Evolutionary conservation across 192 early-diverging fungal species (phyloP), one percentile per base, ranked within the genome.

Genomic region (Gigaspora rosea): DNA sequence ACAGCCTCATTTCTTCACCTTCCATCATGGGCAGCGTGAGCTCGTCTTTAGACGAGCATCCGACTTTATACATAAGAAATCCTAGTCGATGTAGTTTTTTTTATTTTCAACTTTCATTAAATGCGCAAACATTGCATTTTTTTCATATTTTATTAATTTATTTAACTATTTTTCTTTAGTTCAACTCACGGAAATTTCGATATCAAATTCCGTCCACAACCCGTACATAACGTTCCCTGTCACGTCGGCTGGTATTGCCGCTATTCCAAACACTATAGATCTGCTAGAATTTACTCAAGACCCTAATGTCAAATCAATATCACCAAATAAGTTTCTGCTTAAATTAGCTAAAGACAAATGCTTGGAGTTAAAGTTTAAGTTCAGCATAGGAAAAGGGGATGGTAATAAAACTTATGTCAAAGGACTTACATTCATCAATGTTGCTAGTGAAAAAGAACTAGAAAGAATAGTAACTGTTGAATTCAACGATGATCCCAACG

Each of bases 401-500:
- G 59, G 41, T 16, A 67, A 52, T 49, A 76, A 64, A 51, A 15
- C 46, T 41, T 62, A 66, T 22, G 36, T 76, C 4, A 76, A 56
- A 67, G 75, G 75, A 9, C 36, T 76, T 10, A 76, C 75, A 41
- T 76, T 76, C 54, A 76, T 76, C 8, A 76, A 76, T 67, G 75
- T 62, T 65, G 48, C 75, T 15, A 76, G 54, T 12, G 75, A 76
- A 76, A 76, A 56, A 52, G 75, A 76, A 35, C 66, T 76, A 18
- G 49, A 50, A 52, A 76, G 75, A 22, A 76, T 76, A 66, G 33
- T 76, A 36, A 76, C 75, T 9, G 75, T 76, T 18, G 75, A 76
- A 51, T 76, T 76, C 51, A 76, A 76, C 13, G 75, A 65, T 62
- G 75, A 76, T 66, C 75, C 75, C 20, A 76, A 76, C 66, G 75